phyloP scores from a whole-genome alignment of 768 basidiomycete species.

The Serendipita sp. region DNA sequence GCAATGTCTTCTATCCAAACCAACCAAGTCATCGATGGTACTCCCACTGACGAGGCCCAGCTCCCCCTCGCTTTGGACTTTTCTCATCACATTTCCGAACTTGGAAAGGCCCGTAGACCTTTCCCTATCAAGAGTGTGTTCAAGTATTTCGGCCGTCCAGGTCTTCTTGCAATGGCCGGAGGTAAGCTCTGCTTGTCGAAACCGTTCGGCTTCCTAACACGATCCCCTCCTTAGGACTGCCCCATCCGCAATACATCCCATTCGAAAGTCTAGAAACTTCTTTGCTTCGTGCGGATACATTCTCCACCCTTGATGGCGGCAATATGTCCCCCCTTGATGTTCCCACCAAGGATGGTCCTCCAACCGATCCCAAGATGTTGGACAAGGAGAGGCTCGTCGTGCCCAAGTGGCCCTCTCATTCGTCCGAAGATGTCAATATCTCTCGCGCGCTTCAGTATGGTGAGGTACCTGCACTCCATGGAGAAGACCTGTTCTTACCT shows the following conservation, averaged over 20 bases:
- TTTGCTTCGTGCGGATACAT: not conserved
- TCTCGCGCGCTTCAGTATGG: slow-evolving; percentile 57
- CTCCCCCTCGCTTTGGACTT: slow-evolving; percentile 35
- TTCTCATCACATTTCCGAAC: slow-evolving; percentile 50
- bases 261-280: slow-evolving; percentile 36
- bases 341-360: not conserved
- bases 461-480: slow-evolving; percentile 10
- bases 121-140: slow-evolving; percentile 54
- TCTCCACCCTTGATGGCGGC: not conserved
- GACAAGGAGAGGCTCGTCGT: slow-evolving; percentile 36
- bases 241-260: slow-evolving; percentile 53
- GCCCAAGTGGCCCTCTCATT: slow-evolving; percentile 38
- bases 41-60: too few relatives aligned
- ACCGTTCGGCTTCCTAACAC: not conserved
- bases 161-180: slow-evolving; percentile 48
- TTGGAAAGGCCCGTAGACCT: slow-evolving; percentile 30
- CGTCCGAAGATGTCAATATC: slow-evolving; percentile 37
- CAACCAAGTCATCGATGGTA: too few relatives aligned
- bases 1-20: too few relatives aligned
- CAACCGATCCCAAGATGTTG: slow-evolving; percentile 15
- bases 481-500: not conserved
- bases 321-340: not conserved
- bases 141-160: slow-evolving; percentile 39
- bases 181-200: slow-evolving; percentile 24
- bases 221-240: slow-evolving; percentile 30